Percentiles rank a stretch among this genome's conserved stretches.
phyloP scores from a whole-genome alignment of 176 grass and related monocot species.

The Avena sativa region DNA sequence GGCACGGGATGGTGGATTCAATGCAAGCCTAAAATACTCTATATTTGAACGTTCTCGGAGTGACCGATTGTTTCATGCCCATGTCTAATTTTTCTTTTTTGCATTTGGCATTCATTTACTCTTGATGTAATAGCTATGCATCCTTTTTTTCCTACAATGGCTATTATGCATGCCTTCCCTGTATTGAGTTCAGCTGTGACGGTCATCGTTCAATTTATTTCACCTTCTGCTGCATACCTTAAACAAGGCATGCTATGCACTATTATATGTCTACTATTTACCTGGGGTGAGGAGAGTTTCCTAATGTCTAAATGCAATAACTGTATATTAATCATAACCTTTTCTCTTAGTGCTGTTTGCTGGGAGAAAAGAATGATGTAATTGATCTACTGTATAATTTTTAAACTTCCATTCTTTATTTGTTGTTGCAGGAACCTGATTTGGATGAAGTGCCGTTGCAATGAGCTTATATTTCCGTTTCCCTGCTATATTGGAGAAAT shows the following conservation, averaged over 20 bases:
- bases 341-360: not conserved
- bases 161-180: not conserved
- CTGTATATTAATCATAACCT: not conserved
- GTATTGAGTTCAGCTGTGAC: not conserved
- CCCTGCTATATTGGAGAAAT: not conserved
- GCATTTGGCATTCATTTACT: no score
- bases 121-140: no score
- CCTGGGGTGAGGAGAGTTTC: not conserved
- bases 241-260: not conserved
- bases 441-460: not conserved
- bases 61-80: not conserved
- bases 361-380: not conserved
- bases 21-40: not conserved
- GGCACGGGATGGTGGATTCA: not conserved
- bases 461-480: not conserved
- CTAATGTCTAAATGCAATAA: not conserved
- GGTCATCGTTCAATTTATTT: not conserved
- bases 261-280: not conserved
- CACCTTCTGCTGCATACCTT: not conserved
- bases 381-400: not conserved
- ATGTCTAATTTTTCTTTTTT: not conserved
- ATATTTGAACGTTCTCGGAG: not conserved
- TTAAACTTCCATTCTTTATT: not conserved
- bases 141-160: no score
- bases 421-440: not conserved